Percentiles rank a stretch among this genome's conserved stretches.
phyloP scores from a whole-genome alignment of 148 eudicot genomes.

The Fagopyrum tataricum region DNA sequence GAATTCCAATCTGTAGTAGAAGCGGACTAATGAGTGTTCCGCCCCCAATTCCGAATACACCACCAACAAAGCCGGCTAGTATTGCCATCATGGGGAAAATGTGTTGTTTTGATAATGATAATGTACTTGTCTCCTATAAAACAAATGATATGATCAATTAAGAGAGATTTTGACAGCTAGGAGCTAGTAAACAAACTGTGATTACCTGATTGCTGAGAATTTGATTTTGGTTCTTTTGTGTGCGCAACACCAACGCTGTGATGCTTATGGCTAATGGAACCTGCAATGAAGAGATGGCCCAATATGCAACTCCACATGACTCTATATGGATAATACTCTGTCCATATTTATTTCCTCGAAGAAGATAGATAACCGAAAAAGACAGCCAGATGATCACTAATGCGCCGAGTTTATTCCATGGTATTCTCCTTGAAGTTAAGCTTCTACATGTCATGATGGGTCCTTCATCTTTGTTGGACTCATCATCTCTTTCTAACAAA shows the following conservation, averaged over 20 bases:
- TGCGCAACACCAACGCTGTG: conserved; percentile 37
- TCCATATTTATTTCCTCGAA: conserved; percentile 46
- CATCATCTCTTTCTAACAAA: conserved; percentile 10
- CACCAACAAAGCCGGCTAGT: conserved; percentile 48
- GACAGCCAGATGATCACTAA: conserved; percentile 45
- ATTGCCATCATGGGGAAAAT: conserved; percentile 50
- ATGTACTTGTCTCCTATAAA: not conserved
- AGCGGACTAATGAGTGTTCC: conserved; percentile 68
- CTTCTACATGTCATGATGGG: not conserved
- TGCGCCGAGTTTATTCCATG: conserved; percentile 38
- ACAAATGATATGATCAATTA: not conserved
- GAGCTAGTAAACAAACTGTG: not conserved
- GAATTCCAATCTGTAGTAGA: conserved; percentile 49
- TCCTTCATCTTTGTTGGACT: conserved; percentile 16
- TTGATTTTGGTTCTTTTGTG: conserved; percentile 17
- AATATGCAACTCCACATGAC: conserved; percentile 49
- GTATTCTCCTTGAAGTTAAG: conserved; percentile 19
- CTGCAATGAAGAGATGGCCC: conserved; percentile 47
- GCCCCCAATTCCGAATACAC: conserved; percentile 61
- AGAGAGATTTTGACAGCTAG: not conserved
- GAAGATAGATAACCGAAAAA: conserved; percentile 38
- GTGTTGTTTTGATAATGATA: conserved; percentile 21
- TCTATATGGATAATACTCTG: conserved; percentile 41
- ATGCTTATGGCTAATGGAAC: conserved; percentile 46
- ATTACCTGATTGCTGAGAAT: conserved; percentile 29